phyloP scores from a whole-genome alignment of 2,329 filamentous ascomycete genomes.

The Fusarium bulbicola region DNA sequence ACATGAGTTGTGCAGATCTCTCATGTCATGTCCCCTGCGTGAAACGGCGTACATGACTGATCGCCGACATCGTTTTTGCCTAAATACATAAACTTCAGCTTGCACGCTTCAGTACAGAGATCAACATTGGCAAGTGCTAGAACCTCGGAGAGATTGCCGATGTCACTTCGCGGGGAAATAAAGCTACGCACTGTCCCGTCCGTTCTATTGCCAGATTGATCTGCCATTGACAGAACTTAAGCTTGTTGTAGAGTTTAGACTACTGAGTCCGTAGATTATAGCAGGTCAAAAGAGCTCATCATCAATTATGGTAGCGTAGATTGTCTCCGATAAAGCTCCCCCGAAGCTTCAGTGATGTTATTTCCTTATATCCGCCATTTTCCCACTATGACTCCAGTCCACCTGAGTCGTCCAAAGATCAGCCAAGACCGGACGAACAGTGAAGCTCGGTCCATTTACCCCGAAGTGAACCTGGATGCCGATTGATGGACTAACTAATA shows the following conservation, averaged over 20 bases:
- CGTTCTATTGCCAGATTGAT: not conserved
- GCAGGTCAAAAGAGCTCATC: too few relatives aligned
- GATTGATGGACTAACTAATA: conserved; percentile 22
- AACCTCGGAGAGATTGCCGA: conserved; percentile 18
- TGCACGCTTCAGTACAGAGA: conserved; percentile 1
- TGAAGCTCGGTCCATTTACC: conserved; percentile 9
- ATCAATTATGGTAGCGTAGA: not conserved
- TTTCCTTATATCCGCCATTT: not conserved
- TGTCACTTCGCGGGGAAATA: not conserved
- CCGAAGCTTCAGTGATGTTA: not conserved
- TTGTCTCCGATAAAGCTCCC: not conserved
- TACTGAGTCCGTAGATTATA: not conserved
- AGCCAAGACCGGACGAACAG: not conserved
- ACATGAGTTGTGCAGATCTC: not conserved
- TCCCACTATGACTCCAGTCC: not conserved
- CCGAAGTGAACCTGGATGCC: conserved; percentile 10
- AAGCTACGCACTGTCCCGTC: not conserved
- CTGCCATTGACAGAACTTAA: not conserved
- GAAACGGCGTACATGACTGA: not conserved
- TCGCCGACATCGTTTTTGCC: conserved; percentile 11
- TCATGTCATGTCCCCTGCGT: conserved; percentile 8
- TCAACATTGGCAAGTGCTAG: not conserved
- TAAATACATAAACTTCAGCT: conserved; percentile 14
- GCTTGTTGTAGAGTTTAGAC: not conserved
- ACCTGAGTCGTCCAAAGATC: not conserved